Percentiles rank a stretch among this genome's conserved stretches.
Conservation (phyloP, 768 basidiomycete genomes). For the Mrakia frigida region DNA sequence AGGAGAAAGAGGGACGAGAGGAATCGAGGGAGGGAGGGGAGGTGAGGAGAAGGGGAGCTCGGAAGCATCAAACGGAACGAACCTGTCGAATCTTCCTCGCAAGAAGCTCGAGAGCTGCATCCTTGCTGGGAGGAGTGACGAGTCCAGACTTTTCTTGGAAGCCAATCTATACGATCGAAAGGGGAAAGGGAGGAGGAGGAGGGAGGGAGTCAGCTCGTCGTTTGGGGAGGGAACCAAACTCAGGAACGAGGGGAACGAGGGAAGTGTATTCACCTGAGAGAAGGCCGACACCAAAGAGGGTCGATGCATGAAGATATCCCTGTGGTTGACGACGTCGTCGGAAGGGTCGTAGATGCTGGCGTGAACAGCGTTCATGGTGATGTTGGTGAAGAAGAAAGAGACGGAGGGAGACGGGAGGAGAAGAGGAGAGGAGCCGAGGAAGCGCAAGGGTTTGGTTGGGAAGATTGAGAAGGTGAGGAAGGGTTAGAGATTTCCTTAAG, state of each 20-base stretch:
- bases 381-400: too few relatives aligned
- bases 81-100: constrained; percentile 28
- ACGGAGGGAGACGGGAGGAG: not conserved
- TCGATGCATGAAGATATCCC: not conserved
- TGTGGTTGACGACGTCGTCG: constrained; percentile 21
- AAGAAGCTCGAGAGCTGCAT: constrained; percentile 22
- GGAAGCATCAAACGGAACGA: not conserved
- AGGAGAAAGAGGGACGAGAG: not conserved
- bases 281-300: not conserved
- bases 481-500: not conserved
- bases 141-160: not conserved
- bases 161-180: not conserved
- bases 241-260: constrained; percentile 15
- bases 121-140: constrained; percentile 17
- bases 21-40: not conserved
- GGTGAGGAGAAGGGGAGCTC: too few relatives aligned
- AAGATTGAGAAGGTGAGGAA: not conserved
- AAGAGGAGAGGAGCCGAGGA: not conserved
- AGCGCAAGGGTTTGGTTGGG: not conserved
- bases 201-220: too few relatives aligned
- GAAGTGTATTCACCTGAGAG: not conserved
- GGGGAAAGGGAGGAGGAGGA: not conserved
- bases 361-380: constrained; percentile 14
- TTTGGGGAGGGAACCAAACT: not conserved
- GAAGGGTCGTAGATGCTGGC: constrained; percentile 25